phyloP scores from a whole-genome alignment of 495 filamentous ascomycete species.

The Penicillium roqueforti region DNA sequence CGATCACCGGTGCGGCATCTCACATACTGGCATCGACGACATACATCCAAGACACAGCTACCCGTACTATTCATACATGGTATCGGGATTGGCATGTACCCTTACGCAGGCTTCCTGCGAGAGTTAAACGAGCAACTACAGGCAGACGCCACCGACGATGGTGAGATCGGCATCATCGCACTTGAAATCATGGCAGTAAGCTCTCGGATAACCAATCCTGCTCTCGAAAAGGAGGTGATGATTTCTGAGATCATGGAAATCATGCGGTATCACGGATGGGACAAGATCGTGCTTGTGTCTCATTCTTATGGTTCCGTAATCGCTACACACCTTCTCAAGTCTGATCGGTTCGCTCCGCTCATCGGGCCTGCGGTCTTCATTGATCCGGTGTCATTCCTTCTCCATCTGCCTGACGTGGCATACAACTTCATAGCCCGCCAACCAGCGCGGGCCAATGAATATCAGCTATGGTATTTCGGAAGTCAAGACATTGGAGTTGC shows the following conservation, averaged over 20 bases:
- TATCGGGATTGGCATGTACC: conserved; percentile 8
- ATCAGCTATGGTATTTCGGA: conserved; percentile 9
- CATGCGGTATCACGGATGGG: background rate
- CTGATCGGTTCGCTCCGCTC: background rate
- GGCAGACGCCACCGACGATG: background rate
- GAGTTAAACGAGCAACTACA: background rate
- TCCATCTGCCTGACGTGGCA: conserved; percentile 10
- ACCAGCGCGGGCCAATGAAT: conserved; percentile 9
- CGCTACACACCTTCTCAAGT: conserved; percentile 8
- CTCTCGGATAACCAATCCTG: conserved; percentile 2
- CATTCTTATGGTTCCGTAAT: conserved; percentile 11
- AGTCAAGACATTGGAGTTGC: conserved; percentile 5
- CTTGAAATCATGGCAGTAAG: conserved; percentile 3
- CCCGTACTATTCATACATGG: conserved; percentile 9
- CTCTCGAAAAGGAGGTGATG: conserved; percentile 3
- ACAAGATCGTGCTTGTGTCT: conserved; percentile 6
- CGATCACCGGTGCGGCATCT: conserved; percentile 4
- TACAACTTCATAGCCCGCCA: conserved; percentile 10
- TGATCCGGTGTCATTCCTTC: conserved; percentile 7
- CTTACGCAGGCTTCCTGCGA: conserved; percentile 7
- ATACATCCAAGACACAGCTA: conserved; percentile 9
- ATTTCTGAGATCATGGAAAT: conserved; percentile 1
- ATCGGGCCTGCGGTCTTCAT: background rate
- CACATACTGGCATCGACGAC: conserved; percentile 9
- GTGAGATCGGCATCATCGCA: conserved; percentile 3